Base-by-base conservation (phyloP, 345 rosid genomes). In the Citrus maxima region DNA sequence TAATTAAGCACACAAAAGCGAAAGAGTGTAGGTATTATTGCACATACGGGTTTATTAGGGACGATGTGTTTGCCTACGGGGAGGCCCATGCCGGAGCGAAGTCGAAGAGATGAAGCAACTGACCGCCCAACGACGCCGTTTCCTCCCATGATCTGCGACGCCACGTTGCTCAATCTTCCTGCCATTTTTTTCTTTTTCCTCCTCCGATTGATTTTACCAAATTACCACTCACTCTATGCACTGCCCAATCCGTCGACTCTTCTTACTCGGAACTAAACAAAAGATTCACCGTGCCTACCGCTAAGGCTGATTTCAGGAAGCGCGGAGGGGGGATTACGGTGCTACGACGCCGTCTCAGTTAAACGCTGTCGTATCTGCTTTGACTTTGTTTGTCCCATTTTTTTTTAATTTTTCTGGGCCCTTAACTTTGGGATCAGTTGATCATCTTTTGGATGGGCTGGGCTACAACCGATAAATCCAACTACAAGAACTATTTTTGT, bases 21-120 rank as follows among this genome's bases (percentile, higher is more conserved):
- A 72, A 46, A 59, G 13, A 13, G 63, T 64, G 14, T 55, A 59
- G 56, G 13, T 32, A 49, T 54, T 22, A 18, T 21, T 51, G 74
- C 24, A 84, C 93, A 84, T 68, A 96, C 99, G 14, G 98, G 94
- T 84, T 96, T 93, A 67, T 96, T 87, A 73, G 99, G 98, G 85
- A 96, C 97, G 87, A 94, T 89, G 85, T 94, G 99, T 78, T 90
- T 93, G 61, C 99, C 98, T 75, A 90, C 95, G 27, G 98, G 98
- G 28, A 93, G 93, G 78, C 99, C 99, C 95, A 94, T 92, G 61
- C 99, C 99, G 79, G 98, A 85, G 34, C 97, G 97, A 73, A 86
- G 91, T 54, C 94, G 98, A 32, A 93, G 92, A 32, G 97, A 91
- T 70, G 98, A 90, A 21, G 87, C 90, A 70, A 84, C 87, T 68